These are phyloP conservation scores for Suillus lakei DNA, from an alignment of 768 basidiomycete species.

Conservation along the genomic window DNA sequence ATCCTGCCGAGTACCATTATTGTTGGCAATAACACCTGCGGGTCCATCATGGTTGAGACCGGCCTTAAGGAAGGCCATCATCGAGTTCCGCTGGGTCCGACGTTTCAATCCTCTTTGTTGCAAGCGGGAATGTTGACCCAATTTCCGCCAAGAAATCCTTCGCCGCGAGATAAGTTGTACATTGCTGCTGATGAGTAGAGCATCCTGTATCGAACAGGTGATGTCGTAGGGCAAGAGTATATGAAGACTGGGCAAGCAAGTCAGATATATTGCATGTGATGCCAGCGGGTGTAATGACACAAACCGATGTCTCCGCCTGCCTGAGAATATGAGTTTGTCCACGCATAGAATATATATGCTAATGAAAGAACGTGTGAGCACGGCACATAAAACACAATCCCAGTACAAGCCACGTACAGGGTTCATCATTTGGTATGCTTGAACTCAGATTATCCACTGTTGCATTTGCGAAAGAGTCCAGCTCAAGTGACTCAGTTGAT, in stretches of 20 bases:
- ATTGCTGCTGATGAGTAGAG: constrained; percentile 78
- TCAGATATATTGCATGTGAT: constrained; percentile 1
- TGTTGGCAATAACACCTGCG: constrained; percentile 8
- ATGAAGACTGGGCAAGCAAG: constrained; percentile 69
- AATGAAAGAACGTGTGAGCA: background rate
- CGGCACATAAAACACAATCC: background rate
- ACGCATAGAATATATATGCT: constrained; percentile 71
- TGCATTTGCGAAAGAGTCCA: constrained; percentile 46
- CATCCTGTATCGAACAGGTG: constrained; percentile 88
- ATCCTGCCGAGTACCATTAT: constrained; percentile 21
- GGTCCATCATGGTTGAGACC: constrained; percentile 51
- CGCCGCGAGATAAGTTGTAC: constrained; percentile 58
- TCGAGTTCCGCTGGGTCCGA: constrained; percentile 78
- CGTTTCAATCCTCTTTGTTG: constrained; percentile 77
- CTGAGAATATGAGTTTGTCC: constrained; percentile 52
- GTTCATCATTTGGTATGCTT: constrained; percentile 58
- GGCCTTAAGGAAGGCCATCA: constrained; percentile 59
- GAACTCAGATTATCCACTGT: constrained; percentile 49
- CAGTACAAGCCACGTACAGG: constrained; percentile 43
- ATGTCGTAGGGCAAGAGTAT: constrained; percentile 85
- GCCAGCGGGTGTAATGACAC: constrained; percentile 22
- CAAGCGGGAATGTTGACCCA: constrained; percentile 45
- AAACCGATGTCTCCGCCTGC: constrained; percentile 63
- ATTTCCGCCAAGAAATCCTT: constrained; percentile 53
- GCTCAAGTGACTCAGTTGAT: constrained; percentile 59